Percentiles rank a stretch among this genome's conserved stretches.
phyloP scores from a whole-genome alignment of 495 filamentous ascomycete genomes.

The Penicillium pulvis region DNA sequence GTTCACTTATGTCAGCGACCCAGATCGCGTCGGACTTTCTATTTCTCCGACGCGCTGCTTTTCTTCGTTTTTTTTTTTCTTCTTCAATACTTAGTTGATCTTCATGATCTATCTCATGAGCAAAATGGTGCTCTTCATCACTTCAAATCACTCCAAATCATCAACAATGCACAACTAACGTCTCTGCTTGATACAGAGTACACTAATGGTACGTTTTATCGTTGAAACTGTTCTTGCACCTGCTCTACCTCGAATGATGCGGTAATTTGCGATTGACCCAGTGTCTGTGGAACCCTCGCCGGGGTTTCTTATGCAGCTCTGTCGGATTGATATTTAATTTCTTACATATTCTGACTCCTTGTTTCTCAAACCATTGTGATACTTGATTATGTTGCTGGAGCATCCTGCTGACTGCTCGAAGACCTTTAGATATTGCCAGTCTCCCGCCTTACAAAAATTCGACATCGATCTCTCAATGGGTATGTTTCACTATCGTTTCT shows the following conservation, averaged over 20 bases:
- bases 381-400: constrained; percentile 16
- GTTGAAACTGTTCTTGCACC: background rate
- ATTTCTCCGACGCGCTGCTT: constrained; percentile 16
- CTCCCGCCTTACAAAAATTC: background rate
- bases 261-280: constrained; percentile 98
- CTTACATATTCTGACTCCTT: constrained; percentile 93
- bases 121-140: constrained; percentile 16
- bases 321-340: constrained; percentile 83
- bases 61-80: constrained; percentile 27
- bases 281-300: constrained; percentile 81
- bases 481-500: constrained; percentile 15
- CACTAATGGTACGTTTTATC: constrained; percentile 32
- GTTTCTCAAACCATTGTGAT: constrained; percentile 18
- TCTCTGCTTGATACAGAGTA: constrained; percentile 3
- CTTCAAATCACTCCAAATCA: background rate
- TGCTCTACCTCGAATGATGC: constrained; percentile 65
- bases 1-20: constrained; percentile 32
- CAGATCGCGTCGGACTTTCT: constrained; percentile 5
- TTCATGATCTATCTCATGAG: constrained; percentile 14
- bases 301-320: constrained; percentile 72
- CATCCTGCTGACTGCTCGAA: constrained; percentile 33
- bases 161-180: background rate
- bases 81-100: constrained; percentile 10
- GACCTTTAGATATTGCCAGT: constrained; percentile 15
- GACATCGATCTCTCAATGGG: constrained; percentile 7